phyloP scores from a whole-genome alignment of 768 basidiomycete species.

The Tylopilus sp. region DNA sequence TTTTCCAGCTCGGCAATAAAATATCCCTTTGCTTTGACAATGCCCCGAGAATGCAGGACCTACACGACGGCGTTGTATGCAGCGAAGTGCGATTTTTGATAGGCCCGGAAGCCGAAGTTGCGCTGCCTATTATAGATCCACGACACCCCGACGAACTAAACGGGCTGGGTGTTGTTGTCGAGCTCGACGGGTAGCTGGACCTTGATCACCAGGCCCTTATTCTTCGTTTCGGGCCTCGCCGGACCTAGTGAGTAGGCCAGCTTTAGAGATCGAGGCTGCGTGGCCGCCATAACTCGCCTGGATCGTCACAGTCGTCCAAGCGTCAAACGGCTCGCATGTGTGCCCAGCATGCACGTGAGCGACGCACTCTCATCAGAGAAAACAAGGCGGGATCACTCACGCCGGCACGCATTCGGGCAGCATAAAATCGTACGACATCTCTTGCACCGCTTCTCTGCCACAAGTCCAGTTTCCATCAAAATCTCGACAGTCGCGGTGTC shows the following conservation, averaged over 20 bases:
- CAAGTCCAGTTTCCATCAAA: slow-evolving; percentile 44
- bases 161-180: not conserved
- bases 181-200: slow-evolving; percentile 42
- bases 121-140: slow-evolving; percentile 53
- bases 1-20: slow-evolving; percentile 50
- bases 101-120: slow-evolving; percentile 46
- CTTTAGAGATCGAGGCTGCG: slow-evolving; percentile 20
- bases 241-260: slow-evolving; percentile 25
- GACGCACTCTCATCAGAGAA: not conserved
- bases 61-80: slow-evolving; percentile 41
- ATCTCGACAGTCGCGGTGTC: slow-evolving; percentile 39
- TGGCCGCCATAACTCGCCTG: slow-evolving; percentile 39
- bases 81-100: slow-evolving; percentile 28
- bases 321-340: slow-evolving; percentile 53
- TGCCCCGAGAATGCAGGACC: slow-evolving; percentile 40
- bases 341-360: not conserved
- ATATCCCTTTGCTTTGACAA: slow-evolving; percentile 47
- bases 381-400: slow-evolving; percentile 30
- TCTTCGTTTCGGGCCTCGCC: slow-evolving; percentile 20
- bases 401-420: slow-evolving; percentile 53
- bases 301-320: slow-evolving; percentile 42
- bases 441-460: slow-evolving; percentile 45
- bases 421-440: slow-evolving; percentile 46
- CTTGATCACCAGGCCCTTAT: slow-evolving; percentile 50
- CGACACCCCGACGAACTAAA: slow-evolving; percentile 26